Evolutionary conservation across 768 basidiomycete species (phyloP), one percentile per base, ranked within the genome.

Genomic region (Rhodotorula paludigena): DNA sequence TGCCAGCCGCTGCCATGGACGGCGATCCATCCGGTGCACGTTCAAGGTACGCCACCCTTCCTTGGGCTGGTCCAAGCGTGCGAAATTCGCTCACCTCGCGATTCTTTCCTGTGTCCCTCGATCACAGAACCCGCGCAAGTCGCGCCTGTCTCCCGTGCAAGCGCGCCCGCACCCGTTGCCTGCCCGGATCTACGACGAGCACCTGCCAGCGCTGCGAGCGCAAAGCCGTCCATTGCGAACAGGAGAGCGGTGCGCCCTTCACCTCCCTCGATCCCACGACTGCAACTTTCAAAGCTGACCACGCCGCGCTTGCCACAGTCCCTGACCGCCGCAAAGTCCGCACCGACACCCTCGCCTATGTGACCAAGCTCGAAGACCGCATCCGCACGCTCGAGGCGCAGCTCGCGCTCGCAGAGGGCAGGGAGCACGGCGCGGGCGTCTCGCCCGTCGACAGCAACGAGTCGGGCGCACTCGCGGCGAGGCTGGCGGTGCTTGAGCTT

Each of bases 391-490:
- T 52, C 32, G 32, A 52, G 21, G 33, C 51, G 2, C 51, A 21
- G 18, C 51, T 52, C 33, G 51, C 32, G 11, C n/a, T 10, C 20
- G 20, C 32, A 1, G 15, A 20, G 33, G 30, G 20, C 8, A 3
- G 6, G 12, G 18, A 23, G 6, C 25, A 16, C 21, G 32, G 8
- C 21, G 5, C 51, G 20, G n/a, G n/a, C n/a, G n/a, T n/a, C n/a
- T 23, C 51, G 32, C 18, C 51, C 33, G 51, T 2, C 33, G 8
- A 23, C 18, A 4, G n/a, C n/a, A n/a, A n/a, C n/a, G n/a, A n/a
- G n/a, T n/a, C n/a, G n/a, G n/a, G n/a, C n/a, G n/a, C 33, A 3
- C 33, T 32, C 11, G 6, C 1, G 2, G 3, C 18, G 5, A 7
- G 28, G 12, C 28, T 48, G 12, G 7, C 28, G 20, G 20, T 8